Evolutionary conservation across 2,329 filamentous ascomycete genomes (phyloP).

Genomic region (Cercospora sp.): DNA sequence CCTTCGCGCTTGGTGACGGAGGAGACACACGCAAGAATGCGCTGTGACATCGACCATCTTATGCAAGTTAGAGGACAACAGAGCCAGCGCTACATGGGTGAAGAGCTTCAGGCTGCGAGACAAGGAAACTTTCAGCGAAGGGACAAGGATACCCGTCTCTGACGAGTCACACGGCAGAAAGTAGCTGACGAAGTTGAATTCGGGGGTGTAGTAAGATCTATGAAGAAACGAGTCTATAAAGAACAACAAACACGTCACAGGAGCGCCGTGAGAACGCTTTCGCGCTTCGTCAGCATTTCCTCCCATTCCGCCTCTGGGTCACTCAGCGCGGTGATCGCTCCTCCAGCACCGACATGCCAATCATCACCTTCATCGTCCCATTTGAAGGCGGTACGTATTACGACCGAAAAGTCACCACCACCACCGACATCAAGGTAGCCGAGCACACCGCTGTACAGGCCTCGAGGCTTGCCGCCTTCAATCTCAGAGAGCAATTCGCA

Average conservation of each 20-base stretch:
- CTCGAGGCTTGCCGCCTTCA: constrained; percentile 64
- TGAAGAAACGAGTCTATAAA: background rate
- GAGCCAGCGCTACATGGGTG: background rate
- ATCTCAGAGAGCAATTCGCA: constrained; percentile 76
- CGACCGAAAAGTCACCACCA: constrained; percentile 84
- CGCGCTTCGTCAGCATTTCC: constrained; percentile 67
- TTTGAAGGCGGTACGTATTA: constrained; percentile 78
- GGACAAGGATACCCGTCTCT: background rate
- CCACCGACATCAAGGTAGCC: constrained; percentile 88
- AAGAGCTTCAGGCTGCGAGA: background rate
- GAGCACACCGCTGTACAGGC: constrained; percentile 83
- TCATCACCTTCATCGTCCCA: constrained; percentile 62
- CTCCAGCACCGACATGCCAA: constrained; percentile 87
- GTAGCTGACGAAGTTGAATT: constrained; percentile 22
- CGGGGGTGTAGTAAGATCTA: constrained; percentile 15
- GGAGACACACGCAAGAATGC: background rate
- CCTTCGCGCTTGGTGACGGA: background rate
- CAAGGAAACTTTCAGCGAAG: background rate
- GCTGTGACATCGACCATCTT: background rate
- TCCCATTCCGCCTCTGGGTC: constrained; percentile 78
- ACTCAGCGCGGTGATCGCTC: constrained; percentile 83
- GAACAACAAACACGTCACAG: constrained; percentile 5
- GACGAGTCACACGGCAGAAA: background rate
- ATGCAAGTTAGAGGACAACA: background rate
- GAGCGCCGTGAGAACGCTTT: constrained; percentile 31